Percentiles rank a stretch among this genome's conserved stretches.
phyloP scores from a whole-genome alignment of 768 basidiomycete species.

The Leccinum fibrillosum region DNA sequence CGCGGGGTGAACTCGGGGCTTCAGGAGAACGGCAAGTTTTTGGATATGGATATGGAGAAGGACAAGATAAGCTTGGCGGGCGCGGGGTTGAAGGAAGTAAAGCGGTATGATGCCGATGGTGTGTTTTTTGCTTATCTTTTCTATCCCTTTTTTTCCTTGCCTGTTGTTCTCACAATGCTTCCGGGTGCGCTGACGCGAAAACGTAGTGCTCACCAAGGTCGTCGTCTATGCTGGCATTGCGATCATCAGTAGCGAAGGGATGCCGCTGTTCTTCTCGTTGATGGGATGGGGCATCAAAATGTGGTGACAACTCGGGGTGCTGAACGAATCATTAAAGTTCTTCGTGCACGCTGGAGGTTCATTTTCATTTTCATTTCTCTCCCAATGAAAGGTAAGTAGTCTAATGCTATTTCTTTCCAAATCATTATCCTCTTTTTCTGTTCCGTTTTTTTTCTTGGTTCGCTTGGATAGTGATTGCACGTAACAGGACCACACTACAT shows the following conservation, averaged over 20 bases:
- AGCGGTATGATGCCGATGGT: constrained; percentile 89
- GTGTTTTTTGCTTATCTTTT: constrained; percentile 23
- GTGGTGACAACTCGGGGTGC: constrained; percentile 20
- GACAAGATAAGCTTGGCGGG: constrained; percentile 28
- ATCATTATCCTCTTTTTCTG: not conserved
- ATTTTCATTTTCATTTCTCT: not conserved
- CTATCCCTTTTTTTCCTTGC: not conserved
- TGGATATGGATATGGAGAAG: constrained; percentile 29
- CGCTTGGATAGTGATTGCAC: not conserved
- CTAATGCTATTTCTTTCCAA: not conserved
- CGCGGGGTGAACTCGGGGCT: constrained; percentile 14
- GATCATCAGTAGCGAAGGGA: constrained; percentile 54
- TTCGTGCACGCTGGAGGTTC: not conserved
- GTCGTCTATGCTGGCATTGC: constrained; percentile 89
- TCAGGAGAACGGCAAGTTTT: constrained; percentile 22
- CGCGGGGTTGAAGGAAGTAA: constrained; percentile 33
- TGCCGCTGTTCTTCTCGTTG: constrained; percentile 66
- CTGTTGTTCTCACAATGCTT: not conserved
- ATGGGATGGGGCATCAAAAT: constrained; percentile 64
- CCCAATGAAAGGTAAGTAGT: not conserved
- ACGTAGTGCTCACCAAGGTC: constrained; percentile 79
- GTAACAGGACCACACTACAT: no score
- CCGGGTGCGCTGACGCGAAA: not conserved
- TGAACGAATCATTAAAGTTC: not conserved
- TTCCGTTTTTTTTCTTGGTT: not conserved